Base-by-base conservation (phyloP, 768 basidiomycete species). In the Sarcodon aspratus region DNA sequence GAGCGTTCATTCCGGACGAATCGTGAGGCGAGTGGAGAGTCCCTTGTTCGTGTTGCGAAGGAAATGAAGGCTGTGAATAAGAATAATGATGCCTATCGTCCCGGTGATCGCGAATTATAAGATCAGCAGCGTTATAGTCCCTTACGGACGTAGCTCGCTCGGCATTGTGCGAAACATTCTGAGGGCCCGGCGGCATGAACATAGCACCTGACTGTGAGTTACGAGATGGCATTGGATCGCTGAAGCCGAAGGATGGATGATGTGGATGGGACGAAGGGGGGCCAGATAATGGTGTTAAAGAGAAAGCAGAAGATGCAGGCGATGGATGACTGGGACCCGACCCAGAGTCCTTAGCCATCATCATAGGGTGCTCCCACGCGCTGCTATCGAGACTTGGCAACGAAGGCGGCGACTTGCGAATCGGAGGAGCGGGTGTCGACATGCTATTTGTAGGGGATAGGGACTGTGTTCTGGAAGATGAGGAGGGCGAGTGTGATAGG, bases 361-460 rank as follows among this genome's bases (percentile, higher is more conserved):
- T 67, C 52, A 57, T 57, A 1, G 71, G 63, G 33, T 81, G 74
- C 40, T 77, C 72, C 82, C 82, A 84, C 48, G 67, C 61, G 45
- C 65, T 57, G 67, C 62, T 54, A 77, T 76, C 46, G 75, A 71
- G 48, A 74, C 72, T 27, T 9, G 40, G 71, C 58, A 73, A 64
- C 33, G 66, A 62, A 27, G 69, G 70, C 36, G 73, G 68, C 21
- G 78, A 62, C 10, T 61, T 54, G 48, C 42, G 52, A 52, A 33
- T 43, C 48, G 31, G 48, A 43, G 17, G 54, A 40, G 9, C 13
- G 40, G 40, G 66, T 1, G 75, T 69, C 45, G 73, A 70, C 3
- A 78, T 69, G 15, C 76, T 66, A 32, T 69, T 69, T 15, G 73
- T 68, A n/a, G 85, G 84, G 4, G 84, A 84, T 35, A 72, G 63